A percentile compares a stretch with the other conserved stretches of the same genome.
Conservation (phyloP, 2,329 filamentous ascomycete genomes). For the Verticillium nonalfalfae region DNA sequence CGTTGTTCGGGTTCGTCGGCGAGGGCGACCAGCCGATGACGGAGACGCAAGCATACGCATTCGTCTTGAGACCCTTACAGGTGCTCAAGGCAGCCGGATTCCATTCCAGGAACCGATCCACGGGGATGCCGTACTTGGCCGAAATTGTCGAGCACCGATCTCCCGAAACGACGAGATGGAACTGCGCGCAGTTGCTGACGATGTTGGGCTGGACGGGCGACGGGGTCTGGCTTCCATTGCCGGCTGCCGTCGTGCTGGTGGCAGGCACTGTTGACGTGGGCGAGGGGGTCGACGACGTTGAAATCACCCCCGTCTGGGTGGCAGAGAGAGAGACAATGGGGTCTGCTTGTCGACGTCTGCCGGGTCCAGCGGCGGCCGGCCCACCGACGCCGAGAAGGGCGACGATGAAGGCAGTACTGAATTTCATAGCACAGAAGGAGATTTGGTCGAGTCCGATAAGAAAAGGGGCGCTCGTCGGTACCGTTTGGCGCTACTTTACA, state of each 20-base stretch:
- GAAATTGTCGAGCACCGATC: slow-evolving; percentile 14
- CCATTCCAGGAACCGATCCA: slow-evolving; percentile 18
- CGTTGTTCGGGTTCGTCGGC: not conserved
- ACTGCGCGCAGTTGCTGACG: slow-evolving; percentile 10
- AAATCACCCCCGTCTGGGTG: no score
- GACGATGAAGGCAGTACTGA: no score
- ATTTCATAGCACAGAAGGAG: no score
- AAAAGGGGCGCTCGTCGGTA: no score
- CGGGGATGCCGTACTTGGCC: slow-evolving; percentile 11
- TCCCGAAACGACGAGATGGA: slow-evolving; percentile 10
- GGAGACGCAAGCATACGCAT: slow-evolving; percentile 7
- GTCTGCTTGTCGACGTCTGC: no score
- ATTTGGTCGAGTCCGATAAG: no score
- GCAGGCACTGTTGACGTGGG: no score
- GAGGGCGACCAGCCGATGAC: not conserved
- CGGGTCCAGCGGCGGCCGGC: no score
- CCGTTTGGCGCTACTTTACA: no score
- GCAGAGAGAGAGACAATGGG: no score
- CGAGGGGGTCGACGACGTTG: no score
- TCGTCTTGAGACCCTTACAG: slow-evolving; percentile 16
- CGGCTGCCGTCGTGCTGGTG: not conserved
- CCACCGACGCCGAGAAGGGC: no score
- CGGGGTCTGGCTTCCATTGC: not conserved
- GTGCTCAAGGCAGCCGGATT: slow-evolving; percentile 20
- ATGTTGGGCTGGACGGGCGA: slow-evolving; percentile 4